These are phyloP conservation scores for Dryas alaskensis DNA, from an alignment of 306 rosid genomes.

Conservation along the genomic window DNA sequence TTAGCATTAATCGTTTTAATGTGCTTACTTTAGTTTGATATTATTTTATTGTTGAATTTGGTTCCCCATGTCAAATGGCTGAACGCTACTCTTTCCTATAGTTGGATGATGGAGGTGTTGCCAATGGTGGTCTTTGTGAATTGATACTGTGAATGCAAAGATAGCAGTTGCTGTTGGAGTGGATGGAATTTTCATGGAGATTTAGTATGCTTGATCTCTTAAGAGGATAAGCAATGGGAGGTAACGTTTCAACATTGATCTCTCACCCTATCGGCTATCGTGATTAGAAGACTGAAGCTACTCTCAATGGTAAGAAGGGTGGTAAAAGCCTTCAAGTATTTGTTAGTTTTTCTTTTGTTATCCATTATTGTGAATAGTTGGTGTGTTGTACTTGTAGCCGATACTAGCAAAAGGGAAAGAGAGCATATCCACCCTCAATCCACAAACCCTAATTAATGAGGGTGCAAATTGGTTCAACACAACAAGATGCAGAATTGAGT, in stretches of 20 bases:
- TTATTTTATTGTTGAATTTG: not conserved
- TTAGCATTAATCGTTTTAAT: not conserved
- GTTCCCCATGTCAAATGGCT: slow-evolving; percentile 15
- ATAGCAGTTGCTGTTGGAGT: slow-evolving; percentile 84
- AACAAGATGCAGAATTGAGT: not conserved
- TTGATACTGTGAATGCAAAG: slow-evolving; percentile 81
- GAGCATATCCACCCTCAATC: not conserved
- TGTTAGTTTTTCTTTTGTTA: not conserved
- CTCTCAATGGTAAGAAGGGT: slow-evolving; percentile 28
- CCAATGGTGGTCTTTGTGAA: slow-evolving; percentile 89
- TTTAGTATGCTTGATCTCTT: slow-evolving; percentile 17
- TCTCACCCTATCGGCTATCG: slow-evolving; percentile 63
- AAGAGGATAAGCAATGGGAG: slow-evolving; percentile 93
- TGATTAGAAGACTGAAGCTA: slow-evolving; percentile 36
- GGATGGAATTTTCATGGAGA: slow-evolving; percentile 87
- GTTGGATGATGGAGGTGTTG: slow-evolving; percentile 91
- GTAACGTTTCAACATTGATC: slow-evolving; percentile 71
- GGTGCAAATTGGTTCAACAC: not conserved
- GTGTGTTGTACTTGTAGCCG: not conserved
- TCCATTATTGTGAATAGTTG: not conserved
- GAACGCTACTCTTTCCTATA: slow-evolving; percentile 33
- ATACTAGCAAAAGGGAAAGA: not conserved
- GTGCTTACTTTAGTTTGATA: not conserved
- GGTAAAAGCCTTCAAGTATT: not conserved
- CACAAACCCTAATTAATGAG: not conserved